phyloP scores from a whole-genome alignment of 805 yeast genomes.

The Cephaloascus albidus region DNA sequence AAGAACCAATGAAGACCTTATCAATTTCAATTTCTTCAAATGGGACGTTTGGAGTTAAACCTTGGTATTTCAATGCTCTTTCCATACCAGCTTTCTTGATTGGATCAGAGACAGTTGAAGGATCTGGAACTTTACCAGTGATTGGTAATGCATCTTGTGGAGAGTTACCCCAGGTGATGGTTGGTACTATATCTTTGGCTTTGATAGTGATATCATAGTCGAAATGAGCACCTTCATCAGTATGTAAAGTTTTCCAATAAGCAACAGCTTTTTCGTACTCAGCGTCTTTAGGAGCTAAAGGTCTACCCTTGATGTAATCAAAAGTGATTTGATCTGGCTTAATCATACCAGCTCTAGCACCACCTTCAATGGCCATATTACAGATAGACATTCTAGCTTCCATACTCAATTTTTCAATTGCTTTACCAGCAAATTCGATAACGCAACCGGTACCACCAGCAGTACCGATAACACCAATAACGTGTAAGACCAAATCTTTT shows the following conservation, averaged over 20 bases:
- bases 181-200: conserved; percentile 84
- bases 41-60: conserved; percentile 75
- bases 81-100: conserved; percentile 76
- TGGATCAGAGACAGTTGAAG: conserved; percentile 61
- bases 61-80: conserved; percentile 90
- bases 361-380: conserved; percentile 98
- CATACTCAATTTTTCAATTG: conserved; percentile 83
- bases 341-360: conserved; percentile 99
- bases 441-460: conserved; percentile 99
- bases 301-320: conserved; percentile 85
- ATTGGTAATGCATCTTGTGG: conserved; percentile 98
- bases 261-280: conserved; percentile 92
- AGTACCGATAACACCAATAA: conserved; percentile 94
- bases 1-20: conserved; percentile 95
- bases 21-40: conserved; percentile 70
- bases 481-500: conserved; percentile 89
- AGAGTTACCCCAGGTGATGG: conserved; percentile 99
- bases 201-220: conserved; percentile 76
- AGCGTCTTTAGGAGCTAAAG: conserved; percentile 86
- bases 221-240: conserved; percentile 86
- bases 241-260: conserved; percentile 83
- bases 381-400: conserved; percentile 99
- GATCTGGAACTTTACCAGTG: conserved; percentile 86
- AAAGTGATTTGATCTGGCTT: conserved; percentile 88
- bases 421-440: conserved; percentile 94